A percentile compares a stretch with the other conserved stretches of the same genome.
Evolutionary conservation across 2,329 filamentous ascomycete genomes (phyloP).

Genomic region (Xylariaceae sp.): DNA sequence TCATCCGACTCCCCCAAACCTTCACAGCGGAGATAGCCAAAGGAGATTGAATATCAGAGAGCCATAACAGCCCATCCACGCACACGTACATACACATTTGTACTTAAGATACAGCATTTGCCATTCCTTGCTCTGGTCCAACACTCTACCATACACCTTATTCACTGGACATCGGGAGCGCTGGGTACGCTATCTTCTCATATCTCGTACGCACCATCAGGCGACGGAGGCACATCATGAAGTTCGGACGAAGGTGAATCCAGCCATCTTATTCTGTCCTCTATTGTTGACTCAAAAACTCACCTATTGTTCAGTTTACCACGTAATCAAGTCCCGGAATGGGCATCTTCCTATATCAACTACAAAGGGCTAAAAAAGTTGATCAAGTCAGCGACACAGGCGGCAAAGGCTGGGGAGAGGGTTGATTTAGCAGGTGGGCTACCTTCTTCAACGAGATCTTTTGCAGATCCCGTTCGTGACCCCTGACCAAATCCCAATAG

Average conservation of each 20-base stretch:
- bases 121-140: too few relatives aligned
- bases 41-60: too few relatives aligned
- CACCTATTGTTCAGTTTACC: conserved; percentile 49
- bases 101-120: conserved; percentile 1
- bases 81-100: neutral
- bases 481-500: conserved; percentile 49
- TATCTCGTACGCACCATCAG: too few relatives aligned
- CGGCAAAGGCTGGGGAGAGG: conserved; percentile 63
- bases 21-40: too few relatives aligned
- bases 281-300: neutral
- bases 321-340: conserved; percentile 82
- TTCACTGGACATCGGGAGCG: too few relatives aligned
- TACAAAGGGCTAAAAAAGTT: conserved; percentile 94
- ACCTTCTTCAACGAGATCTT: conserved; percentile 28
- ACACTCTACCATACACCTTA: too few relatives aligned
- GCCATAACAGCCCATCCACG: too few relatives aligned
- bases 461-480: conserved; percentile 28
- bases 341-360: conserved; percentile 80
- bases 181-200: too few relatives aligned
- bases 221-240: conserved; percentile 39
- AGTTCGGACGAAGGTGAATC: conserved; percentile 59
- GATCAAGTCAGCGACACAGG: conserved; percentile 73
- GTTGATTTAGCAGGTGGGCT: conserved; percentile 85
- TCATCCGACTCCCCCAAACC: too few relatives aligned
- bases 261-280: neutral